phyloP scores from a whole-genome alignment of 352 stramenopile species.

The Phytophthora aleatoria region DNA sequence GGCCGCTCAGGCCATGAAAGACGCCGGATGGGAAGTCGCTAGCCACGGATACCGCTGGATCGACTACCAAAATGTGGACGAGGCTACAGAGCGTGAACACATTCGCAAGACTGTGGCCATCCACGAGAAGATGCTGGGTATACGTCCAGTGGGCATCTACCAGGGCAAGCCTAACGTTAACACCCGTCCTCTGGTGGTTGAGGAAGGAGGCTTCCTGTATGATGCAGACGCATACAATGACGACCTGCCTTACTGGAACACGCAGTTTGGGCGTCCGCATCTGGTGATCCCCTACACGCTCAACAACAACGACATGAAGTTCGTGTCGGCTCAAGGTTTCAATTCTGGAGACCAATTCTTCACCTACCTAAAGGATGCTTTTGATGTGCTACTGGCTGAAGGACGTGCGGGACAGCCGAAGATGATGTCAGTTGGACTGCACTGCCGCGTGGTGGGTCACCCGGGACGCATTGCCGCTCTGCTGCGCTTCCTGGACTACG shows the following conservation, averaged over 20 bases:
- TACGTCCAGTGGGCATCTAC: constrained; percentile 94
- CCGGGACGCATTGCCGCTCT: constrained; percentile 91
- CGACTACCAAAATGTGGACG: constrained; percentile 95
- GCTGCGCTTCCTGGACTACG: constrained; percentile 94
- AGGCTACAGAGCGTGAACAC: constrained; percentile 92
- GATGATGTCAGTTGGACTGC: constrained; percentile 96
- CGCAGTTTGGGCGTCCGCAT: constrained; percentile 88
- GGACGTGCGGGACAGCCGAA: constrained; percentile 86
- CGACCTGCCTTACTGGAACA: constrained; percentile 95
- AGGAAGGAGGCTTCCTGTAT: constrained; percentile 95
- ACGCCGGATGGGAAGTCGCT: constrained; percentile 93
- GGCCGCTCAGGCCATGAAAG: constrained; percentile 90
- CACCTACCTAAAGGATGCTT: constrained; percentile 92
- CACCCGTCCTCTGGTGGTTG: constrained; percentile 90
- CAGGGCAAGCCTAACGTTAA: constrained; percentile 95
- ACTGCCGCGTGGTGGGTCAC: constrained; percentile 91
- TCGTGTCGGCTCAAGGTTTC: constrained; percentile 92
- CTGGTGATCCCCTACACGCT: constrained; percentile 97
- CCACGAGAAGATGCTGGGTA: constrained; percentile 89
- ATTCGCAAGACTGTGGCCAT: constrained; percentile 92
- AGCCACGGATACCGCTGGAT: constrained; percentile 96
- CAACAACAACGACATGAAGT: constrained; percentile 97
- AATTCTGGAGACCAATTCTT: constrained; percentile 93
- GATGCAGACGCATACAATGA: constrained; percentile 96
- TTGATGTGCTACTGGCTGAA: constrained; percentile 91